Base-by-base conservation (phyloP, 2,329 filamentous ascomycete genomes). In the Ascochyta lentis region DNA sequence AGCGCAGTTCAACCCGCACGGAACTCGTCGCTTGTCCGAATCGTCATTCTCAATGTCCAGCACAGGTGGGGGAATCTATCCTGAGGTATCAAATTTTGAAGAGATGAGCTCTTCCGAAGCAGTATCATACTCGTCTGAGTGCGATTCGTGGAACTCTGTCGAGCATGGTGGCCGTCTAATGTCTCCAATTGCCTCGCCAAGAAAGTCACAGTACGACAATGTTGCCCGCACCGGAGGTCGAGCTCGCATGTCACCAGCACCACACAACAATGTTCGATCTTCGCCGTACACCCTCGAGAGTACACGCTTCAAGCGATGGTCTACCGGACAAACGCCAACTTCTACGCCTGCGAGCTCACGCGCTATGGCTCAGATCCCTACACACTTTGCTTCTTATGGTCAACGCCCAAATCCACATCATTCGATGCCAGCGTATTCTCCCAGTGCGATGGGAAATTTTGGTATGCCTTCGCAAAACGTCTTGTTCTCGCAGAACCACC, bases 31-130 rank as follows among this genome's bases (percentile, higher is more conserved):
- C 58, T 84, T 90, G 80, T 90, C 89, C 19, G 88, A 88, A 43
- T 90, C 89, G 2, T 90, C 89, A 1, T 89, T 90, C 68, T 89
- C 88, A 35, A 83, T 91, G 77, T 91, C 89, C 15, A 90, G 77
- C 59, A 77, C 72, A 24, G 75, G 87, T 19, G 64, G 64, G 31
- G 75, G 86, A 22, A 81, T 81, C 22, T 78, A 89, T 38, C 88
- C 87, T 5, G 88, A 91, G 65, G 85, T 90, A 72, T 82, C 86
- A 45, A 86, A 86, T 4, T 90, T 89, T 69, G 88, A 92, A 54
- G 88, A 92, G 61, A 85, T 89, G 68, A 87, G 88, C 15, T 79
- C 87, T 23, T 89, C 88, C 7, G 88, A 91, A 61, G 85, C 86
- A 34, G 84, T 86, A 29, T 89, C 87, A 12, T 89, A 88, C 52